Evolutionary conservation across 2,329 filamentous ascomycete genomes (phyloP).

Genomic region (Calonectria naviculata): DNA sequence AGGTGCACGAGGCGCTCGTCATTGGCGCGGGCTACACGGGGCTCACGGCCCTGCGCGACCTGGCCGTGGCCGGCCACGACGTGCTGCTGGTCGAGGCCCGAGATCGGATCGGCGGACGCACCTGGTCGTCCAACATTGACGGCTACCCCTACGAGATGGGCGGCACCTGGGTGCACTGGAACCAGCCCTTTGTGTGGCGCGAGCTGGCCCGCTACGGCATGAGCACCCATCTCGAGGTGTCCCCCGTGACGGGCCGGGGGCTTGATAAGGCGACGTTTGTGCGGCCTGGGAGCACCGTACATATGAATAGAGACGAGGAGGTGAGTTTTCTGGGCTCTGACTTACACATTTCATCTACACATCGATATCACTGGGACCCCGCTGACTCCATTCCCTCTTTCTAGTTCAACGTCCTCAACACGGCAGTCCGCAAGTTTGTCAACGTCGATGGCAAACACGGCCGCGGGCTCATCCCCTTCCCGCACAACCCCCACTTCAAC

Average conservation of each 20-base stretch:
- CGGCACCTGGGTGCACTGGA: constrained; percentile 24
- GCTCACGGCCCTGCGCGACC: constrained; percentile 22
- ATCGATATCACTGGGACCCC: background rate
- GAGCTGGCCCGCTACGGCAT: constrained; percentile 24
- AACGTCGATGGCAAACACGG: constrained; percentile 22
- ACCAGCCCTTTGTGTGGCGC: constrained; percentile 27
- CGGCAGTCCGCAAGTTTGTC: constrained; percentile 21
- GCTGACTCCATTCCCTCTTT: background rate
- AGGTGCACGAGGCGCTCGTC: constrained; percentile 22
- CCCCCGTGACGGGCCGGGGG: constrained; percentile 19
- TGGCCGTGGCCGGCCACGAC: constrained; percentile 13
- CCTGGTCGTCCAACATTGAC: constrained; percentile 16
- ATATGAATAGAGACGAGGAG: constrained; percentile 21
- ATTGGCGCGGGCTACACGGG: constrained; percentile 25
- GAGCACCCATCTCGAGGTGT: constrained; percentile 19
- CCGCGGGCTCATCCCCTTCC: constrained; percentile 17
- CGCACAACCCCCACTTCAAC: constrained; percentile 27
- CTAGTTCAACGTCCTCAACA: constrained; percentile 10
- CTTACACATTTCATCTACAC: background rate
- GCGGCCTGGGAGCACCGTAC: constrained; percentile 3
- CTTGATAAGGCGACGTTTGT: constrained; percentile 23
- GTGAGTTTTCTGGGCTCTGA: constrained; percentile 1
- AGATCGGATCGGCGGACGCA: constrained; percentile 19
- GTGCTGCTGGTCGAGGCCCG: constrained; percentile 18
- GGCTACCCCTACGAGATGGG: constrained; percentile 24